Percentiles rank a stretch among this genome's conserved stretches.
Conservation (phyloP, 1,284 basidiomycete genomes). For the Termitomyces sp. region DNA sequence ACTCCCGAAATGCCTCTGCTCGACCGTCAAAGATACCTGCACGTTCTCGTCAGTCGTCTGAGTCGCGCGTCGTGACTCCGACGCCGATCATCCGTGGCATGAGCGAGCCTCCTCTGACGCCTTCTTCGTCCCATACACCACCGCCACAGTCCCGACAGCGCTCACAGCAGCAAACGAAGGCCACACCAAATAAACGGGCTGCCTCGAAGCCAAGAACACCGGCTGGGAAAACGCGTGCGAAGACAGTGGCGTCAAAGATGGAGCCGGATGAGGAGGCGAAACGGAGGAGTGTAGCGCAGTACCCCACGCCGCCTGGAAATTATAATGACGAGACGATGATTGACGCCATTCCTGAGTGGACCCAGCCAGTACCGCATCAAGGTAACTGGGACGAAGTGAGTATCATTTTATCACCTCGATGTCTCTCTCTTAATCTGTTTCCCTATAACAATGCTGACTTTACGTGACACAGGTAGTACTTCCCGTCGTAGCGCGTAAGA, state of each 20-base stretch:
- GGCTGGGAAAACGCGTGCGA: constrained; percentile 28
- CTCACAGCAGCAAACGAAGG: constrained; percentile 15
- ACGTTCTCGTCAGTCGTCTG: constrained; percentile 31
- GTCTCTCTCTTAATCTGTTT: background rate
- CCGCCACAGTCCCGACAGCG: constrained; percentile 19
- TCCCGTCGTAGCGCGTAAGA: constrained; percentile 76
- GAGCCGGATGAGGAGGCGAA: constrained; percentile 28
- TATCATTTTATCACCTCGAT: constrained; percentile 12
- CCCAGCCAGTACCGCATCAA: constrained; percentile 55
- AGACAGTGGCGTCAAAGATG: constrained; percentile 25
- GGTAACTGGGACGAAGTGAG: constrained; percentile 79
- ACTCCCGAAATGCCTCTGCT: constrained; percentile 23
- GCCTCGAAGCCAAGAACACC: constrained; percentile 30
- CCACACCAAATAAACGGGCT: constrained; percentile 18
- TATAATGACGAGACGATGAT: constrained; percentile 39
- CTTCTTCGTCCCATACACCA: constrained; percentile 21
- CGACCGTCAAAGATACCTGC: constrained; percentile 33
- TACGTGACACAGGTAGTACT: constrained; percentile 34
- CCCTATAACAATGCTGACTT: background rate
- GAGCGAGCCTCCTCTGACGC: constrained; percentile 26
- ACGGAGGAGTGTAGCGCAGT: constrained; percentile 50
- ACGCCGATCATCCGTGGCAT: constrained; percentile 21
- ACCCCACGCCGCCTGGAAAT: constrained; percentile 51
- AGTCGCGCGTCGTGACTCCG: constrained; percentile 28
- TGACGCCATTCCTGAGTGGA: constrained; percentile 74